Evolutionary conservation across 1,284 basidiomycete genomes (phyloP), one percentile per base, ranked within the genome.

Genomic region (Porogramme epimiltina): DNA sequence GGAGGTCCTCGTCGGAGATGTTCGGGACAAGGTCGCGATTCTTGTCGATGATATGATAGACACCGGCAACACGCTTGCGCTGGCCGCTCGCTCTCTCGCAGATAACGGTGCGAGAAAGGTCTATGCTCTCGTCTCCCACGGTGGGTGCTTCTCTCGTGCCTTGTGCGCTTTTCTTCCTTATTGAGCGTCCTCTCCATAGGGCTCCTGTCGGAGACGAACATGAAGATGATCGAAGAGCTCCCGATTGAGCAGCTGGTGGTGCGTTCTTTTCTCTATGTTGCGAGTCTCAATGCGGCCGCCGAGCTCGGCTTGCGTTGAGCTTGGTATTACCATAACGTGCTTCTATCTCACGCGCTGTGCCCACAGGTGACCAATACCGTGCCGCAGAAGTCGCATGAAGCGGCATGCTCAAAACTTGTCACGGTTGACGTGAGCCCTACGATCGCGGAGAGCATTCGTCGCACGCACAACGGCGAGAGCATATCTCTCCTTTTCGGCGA

Each of bases 41-140:
- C 78, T 99, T 44, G 89, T 99, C 25, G 96, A 99, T 70, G 96
- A 99, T 69, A 98, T 99, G 94, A 89, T 98, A 66, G 97, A 99
- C 70, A 95, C 93, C 4, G 96, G 95, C 2, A 81, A 81, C 54
- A 99, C 97, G 2, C 81, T 99, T 22, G 76, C 85, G 11, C 76
- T 98, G 16, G 96, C 96, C 24, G 90, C 87, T 11, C 85, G 85
- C 48, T 92, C 94, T 3, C 75, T 99, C 55, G 79, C 86, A 53
- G 92, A 95, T 59, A 90, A 91, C 51, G 96, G 97, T 26, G 96
- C 95, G 2, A 88, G 82, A 64, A 83, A 87, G 36, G 87, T 98
- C 18, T 90, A 96, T 67, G 95, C 93, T 3, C 73, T 98, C 47
- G 87, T 98, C 58, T 93, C 91, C 45, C 96, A 99, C 74, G 96